These are phyloP conservation scores for Lodderomyces metapsilosis DNA, from an alignment of 1,139 yeast species.

Conservation along the genomic window DNA sequence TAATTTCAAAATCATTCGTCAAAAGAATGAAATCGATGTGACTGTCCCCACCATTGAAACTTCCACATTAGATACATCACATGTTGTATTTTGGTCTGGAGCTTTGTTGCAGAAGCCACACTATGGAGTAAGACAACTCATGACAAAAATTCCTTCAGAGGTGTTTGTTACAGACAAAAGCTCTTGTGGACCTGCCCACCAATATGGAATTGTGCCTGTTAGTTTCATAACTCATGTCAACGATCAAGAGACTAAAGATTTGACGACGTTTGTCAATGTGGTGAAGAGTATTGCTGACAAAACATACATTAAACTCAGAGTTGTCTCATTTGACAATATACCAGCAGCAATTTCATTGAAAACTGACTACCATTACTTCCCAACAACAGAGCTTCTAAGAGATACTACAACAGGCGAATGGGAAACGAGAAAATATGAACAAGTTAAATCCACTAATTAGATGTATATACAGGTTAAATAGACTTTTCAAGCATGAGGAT, in stretches of 20 bases:
- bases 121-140: constrained; percentile 57
- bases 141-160: constrained; percentile 74
- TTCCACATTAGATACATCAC: constrained; percentile 55
- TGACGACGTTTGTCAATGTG: constrained; percentile 62
- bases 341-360: constrained; percentile 85
- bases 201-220: constrained; percentile 76
- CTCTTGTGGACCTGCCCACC: constrained; percentile 83
- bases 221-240: constrained; percentile 88
- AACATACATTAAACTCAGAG: constrained; percentile 75
- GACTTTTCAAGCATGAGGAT: constrained; percentile 6
- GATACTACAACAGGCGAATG: constrained; percentile 46
- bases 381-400: constrained; percentile 67
- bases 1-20: constrained; percentile 64
- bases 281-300: constrained; percentile 71
- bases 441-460: neutral
- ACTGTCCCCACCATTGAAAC: constrained; percentile 63
- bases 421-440: constrained; percentile 39
- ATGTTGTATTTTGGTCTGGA: constrained; percentile 80
- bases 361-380: constrained; percentile 89
- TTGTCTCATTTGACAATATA: constrained; percentile 80
- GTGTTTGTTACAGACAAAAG: constrained; percentile 75
- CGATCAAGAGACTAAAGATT: constrained; percentile 67
- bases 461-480: constrained; percentile 9
- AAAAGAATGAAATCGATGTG: constrained; percentile 47
- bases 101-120: constrained; percentile 61